Percentiles rank a stretch among this genome's conserved stretches.
Conservation (phyloP, 208 protist genomes). For the Porcisia hertigi region DNA sequence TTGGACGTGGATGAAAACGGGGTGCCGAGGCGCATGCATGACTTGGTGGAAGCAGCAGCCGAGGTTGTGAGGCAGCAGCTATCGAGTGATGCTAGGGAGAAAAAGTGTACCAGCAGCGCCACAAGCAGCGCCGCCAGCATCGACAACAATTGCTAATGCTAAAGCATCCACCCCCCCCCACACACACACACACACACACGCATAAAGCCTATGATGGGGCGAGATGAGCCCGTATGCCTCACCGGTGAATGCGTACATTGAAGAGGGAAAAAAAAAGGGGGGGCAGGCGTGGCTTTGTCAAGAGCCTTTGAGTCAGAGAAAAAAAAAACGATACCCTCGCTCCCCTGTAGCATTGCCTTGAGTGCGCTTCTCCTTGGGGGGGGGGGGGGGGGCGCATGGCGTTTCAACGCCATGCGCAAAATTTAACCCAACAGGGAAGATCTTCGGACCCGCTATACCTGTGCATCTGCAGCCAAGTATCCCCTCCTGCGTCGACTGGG, state of each 20-base stretch:
- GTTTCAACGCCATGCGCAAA: too few relatives aligned
- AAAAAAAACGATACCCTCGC: too few relatives aligned
- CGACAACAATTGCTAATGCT: neutral
- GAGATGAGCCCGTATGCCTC: neutral
- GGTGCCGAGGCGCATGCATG: conserved; percentile 15
- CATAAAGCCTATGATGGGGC: too few relatives aligned
- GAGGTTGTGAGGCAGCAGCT: neutral
- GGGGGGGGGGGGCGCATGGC: too few relatives aligned
- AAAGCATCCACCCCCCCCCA: neutral
- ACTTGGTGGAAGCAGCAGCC: conserved; percentile 1
- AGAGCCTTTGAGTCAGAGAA: too few relatives aligned
- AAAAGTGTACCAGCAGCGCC: neutral
- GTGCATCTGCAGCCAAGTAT: too few relatives aligned
- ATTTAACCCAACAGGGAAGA: too few relatives aligned
- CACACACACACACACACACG: conserved; percentile 2
- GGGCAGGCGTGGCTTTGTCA: too few relatives aligned
- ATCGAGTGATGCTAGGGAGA: neutral
- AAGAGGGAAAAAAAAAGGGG: neutral
- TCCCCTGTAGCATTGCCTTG: too few relatives aligned
- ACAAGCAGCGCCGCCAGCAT: neutral
- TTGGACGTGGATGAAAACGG: conserved; percentile 12
- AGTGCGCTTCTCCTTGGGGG: too few relatives aligned
- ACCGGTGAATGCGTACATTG: neutral
- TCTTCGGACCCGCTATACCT: too few relatives aligned
- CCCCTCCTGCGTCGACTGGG: too few relatives aligned